These are phyloP conservation scores for Gaultheria prostrata DNA, from an alignment of 148 eudicot species.

Conservation along the genomic window DNA sequence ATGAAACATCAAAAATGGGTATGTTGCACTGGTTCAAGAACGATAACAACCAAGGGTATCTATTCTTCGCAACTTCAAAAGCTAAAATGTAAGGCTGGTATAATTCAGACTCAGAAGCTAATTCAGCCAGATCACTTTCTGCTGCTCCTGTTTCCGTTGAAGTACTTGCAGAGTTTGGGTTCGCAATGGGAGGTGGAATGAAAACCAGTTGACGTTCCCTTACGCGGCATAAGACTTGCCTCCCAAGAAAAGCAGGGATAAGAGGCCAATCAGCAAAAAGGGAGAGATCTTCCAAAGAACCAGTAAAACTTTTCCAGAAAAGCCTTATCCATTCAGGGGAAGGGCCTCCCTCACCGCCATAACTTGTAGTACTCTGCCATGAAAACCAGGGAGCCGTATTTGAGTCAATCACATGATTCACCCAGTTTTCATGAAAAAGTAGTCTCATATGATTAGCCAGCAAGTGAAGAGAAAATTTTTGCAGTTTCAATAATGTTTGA, in stretches of 20 bases:
- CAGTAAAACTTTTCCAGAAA: constrained; percentile 82
- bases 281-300: constrained; percentile 68
- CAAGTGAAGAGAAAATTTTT: constrained; percentile 62
- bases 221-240: constrained; percentile 88
- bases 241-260: constrained; percentile 95
- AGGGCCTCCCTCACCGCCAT: constrained; percentile 77
- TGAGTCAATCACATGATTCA: constrained; percentile 68
- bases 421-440: constrained; percentile 89
- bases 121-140: constrained; percentile 33
- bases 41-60: constrained; percentile 82
- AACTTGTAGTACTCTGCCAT: constrained; percentile 63
- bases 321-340: constrained; percentile 89
- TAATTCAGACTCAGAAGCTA: constrained; percentile 40
- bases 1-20: constrained; percentile 74
- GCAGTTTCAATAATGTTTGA: constrained; percentile 62
- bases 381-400: constrained; percentile 93
- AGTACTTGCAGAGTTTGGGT: constrained; percentile 29
- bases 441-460: constrained; percentile 67
- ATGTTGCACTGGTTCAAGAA: constrained; percentile 88
- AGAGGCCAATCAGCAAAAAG: constrained; percentile 96
- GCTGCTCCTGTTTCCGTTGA: constrained; percentile 23
- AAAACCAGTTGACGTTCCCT: constrained; percentile 81
- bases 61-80: constrained; percentile 44
- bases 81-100: constrained; percentile 48
- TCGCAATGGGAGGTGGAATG: constrained; percentile 56